phyloP scores from a whole-genome alignment of 768 basidiomycete species.

The Lentinula edodes region DNA sequence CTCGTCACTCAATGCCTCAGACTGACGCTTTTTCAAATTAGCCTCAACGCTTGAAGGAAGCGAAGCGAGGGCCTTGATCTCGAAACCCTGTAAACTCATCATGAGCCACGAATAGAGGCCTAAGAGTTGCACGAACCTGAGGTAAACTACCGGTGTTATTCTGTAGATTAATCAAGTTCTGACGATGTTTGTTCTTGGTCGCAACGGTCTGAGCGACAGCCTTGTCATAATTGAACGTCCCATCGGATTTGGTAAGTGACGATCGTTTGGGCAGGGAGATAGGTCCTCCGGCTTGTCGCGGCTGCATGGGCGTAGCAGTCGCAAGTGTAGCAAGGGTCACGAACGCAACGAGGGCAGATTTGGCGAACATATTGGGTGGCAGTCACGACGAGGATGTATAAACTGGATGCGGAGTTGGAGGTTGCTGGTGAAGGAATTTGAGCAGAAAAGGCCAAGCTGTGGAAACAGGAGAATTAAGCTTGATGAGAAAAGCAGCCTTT shows the following conservation, averaged over 20 bases:
- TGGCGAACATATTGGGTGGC: background rate
- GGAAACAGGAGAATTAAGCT: too few species aligned
- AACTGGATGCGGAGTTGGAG: too few species aligned
- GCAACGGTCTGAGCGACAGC: constrained; percentile 11
- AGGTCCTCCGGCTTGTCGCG: background rate
- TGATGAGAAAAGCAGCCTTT: too few species aligned
- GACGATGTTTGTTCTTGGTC: constrained; percentile 19
- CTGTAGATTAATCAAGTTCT: constrained; percentile 18
- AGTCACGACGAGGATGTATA: too few species aligned
- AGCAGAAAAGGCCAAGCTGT: too few species aligned
- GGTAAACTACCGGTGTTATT: constrained; percentile 11
- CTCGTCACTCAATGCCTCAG: constrained; percentile 28
- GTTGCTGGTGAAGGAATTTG: too few species aligned
- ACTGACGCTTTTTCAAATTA: constrained; percentile 25
- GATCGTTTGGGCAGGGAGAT: constrained; percentile 11
- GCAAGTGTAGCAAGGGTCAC: background rate
- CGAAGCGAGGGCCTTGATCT: constrained; percentile 22
- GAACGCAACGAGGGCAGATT: background rate
- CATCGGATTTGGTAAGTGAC: constrained; percentile 12
- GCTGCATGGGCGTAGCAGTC: background rate
- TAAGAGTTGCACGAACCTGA: background rate
- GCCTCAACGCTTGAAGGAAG: constrained; percentile 16
- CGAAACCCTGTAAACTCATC: constrained; percentile 15
- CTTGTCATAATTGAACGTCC: constrained; percentile 16
- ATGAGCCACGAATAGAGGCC: background rate